phyloP scores from a whole-genome alignment of 345 rosid genomes.

The Camelina laxa region DNA sequence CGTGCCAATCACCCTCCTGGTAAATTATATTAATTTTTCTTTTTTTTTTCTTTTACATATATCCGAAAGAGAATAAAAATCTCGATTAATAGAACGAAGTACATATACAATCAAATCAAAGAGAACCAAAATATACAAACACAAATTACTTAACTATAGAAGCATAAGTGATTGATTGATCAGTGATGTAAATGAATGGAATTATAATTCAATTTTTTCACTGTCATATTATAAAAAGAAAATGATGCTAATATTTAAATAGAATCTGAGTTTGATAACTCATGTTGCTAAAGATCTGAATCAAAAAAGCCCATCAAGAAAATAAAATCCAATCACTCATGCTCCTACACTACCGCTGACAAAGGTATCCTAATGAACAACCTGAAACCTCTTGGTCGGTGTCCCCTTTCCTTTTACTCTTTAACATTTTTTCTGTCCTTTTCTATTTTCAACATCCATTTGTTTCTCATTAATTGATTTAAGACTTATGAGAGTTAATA shows the following conservation, averaged over 20 bases:
- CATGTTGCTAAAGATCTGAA: background rate
- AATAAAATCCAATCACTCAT: too few species aligned
- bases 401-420: conserved; percentile 7
- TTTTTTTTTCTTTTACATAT: background rate
- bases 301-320: conserved; percentile 30
- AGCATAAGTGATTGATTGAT: too few species aligned
- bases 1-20: conserved; percentile 90
- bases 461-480: background rate
- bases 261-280: background rate
- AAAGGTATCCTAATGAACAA: background rate
- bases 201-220: background rate
- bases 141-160: background rate
- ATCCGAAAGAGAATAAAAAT: background rate
- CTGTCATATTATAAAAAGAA: background rate
- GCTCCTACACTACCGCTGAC: background rate
- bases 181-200: background rate
- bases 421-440: background rate
- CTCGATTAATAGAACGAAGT: background rate
- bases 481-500: background rate
- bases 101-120: background rate
- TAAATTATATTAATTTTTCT: conserved; percentile 24
- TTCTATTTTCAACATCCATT: background rate
- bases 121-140: background rate
- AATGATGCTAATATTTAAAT: background rate
- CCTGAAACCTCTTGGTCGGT: conserved; percentile 13